These are phyloP conservation scores for Dactylonectria estremocensis DNA, from an alignment of 2,329 filamentous ascomycete genomes.

Conservation along the genomic window DNA sequence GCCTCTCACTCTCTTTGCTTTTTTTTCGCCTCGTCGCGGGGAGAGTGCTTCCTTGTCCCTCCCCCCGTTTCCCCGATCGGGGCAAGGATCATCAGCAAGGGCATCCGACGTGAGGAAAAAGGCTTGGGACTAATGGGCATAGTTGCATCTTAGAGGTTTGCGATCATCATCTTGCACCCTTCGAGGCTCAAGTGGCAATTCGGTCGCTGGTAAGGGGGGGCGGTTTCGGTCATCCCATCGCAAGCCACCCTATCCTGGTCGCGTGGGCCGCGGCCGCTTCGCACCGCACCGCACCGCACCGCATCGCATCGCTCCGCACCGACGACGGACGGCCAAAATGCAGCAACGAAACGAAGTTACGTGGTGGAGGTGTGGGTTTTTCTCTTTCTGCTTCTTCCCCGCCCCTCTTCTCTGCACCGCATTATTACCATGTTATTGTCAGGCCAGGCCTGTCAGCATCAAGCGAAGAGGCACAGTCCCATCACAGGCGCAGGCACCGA, in stretches of 20 bases:
- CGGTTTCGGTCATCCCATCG: not conserved
- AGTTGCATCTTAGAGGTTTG: too few relatives aligned
- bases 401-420: too few relatives aligned
- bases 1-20: slow-evolving; percentile 13
- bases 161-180: too few relatives aligned
- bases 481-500: not conserved
- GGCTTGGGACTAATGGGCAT: too few relatives aligned
- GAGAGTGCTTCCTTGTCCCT: not conserved
- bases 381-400: too few relatives aligned
- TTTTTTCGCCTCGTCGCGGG: slow-evolving; percentile 13
- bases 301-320: not conserved
- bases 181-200: too few relatives aligned
- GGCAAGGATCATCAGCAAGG: too few relatives aligned
- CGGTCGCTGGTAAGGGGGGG: too few relatives aligned
- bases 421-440: not conserved
- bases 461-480: not conserved
- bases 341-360: not conserved
- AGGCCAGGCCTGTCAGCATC: not conserved
- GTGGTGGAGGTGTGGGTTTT: not conserved
- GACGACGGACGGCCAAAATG: not conserved
- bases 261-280: not conserved
- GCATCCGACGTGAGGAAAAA: too few relatives aligned
- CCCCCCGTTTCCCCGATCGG: too few relatives aligned
- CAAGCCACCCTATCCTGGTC: not conserved
- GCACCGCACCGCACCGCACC: slow-evolving; percentile 5